Base-by-base conservation (phyloP, 2,329 filamentous ascomycete species). In the Cladosporium sp. region DNA sequence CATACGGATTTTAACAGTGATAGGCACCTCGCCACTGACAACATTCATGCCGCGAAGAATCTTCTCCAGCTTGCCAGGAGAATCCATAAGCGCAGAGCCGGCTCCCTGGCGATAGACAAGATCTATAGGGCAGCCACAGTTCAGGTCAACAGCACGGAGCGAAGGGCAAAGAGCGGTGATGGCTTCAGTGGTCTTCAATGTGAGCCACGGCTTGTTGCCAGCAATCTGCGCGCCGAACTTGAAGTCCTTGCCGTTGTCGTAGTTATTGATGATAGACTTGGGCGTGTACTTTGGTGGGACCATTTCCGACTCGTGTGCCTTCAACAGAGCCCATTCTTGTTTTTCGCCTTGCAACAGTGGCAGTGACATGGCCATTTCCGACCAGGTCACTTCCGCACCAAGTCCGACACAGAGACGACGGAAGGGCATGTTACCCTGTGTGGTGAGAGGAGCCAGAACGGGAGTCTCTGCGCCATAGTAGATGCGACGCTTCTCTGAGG, bases 81-180 rank as follows among this genome's bases (percentile, higher is more conserved):
- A 85, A 74, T 99, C 95, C n/a, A 99, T 88, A 18, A 99, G 86
- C 1, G 92, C 94, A 24, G 94, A 97, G 4, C 95, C 95, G 49
- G 92, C 92, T 60, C 95, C 95, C 55, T 90, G 86, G 72, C 93
- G 89, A 83, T 88, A 98, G 61, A 99, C 90, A 72, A 97, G 87
- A 76, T 99, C 95, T 75, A 99, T 97, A 4, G 95, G 95, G 75
- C 95, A 99, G 54, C 95, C 95, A 74, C 94, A 98, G 82, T 99
- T 99, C 71, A 99, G 83, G 75, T 99, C 95, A 70, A 99, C 91
- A 47, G 97, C 88, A 41, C 95, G 91, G 24, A 99, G 85, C 73
- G 92, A 87, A 3, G 95, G 93, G 66, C 93, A 88, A 69, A 91
- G 87, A 34, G 85, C 85, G 5, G 90, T 89, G 57, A 99, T 81